These are phyloP conservation scores for Wallacemonas sp. DNA, from an alignment of 208 protist species.

Conservation along the genomic window DNA sequence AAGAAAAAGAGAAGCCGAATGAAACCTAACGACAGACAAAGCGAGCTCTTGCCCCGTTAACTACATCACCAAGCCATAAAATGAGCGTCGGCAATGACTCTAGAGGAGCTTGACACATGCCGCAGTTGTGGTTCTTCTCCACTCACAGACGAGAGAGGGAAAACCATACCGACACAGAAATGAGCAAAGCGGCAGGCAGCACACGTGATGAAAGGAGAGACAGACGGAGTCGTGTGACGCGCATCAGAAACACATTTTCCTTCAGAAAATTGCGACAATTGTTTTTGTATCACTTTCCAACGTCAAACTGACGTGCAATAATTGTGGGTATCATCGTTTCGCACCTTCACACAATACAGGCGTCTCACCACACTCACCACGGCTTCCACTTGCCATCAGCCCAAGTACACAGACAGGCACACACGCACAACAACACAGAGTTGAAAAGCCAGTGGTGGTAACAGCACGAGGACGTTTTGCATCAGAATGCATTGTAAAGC, in stretches of 20 bases:
- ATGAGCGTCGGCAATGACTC: slow-evolving; percentile 4
- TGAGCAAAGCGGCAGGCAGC: too few relatives aligned
- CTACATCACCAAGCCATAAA: slow-evolving; percentile 13
- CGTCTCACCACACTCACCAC: too few relatives aligned
- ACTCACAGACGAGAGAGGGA: too few relatives aligned
- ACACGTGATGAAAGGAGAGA: too few relatives aligned
- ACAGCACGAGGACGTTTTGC: background rate
- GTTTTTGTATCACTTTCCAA: slow-evolving; percentile 1
- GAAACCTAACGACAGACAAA: too few relatives aligned
- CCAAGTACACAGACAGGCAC: too few relatives aligned
- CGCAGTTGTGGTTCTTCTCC: too few relatives aligned
- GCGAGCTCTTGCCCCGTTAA: background rate
- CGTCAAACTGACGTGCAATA: slow-evolving; percentile 15
- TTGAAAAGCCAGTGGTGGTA: too few relatives aligned
- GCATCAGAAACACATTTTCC: slow-evolving; percentile 5
- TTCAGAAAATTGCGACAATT: slow-evolving; percentile 4
- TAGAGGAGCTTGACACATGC: slow-evolving; percentile 5
- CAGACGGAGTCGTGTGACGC: too few relatives aligned
- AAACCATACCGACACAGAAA: too few relatives aligned
- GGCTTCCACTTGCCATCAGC: too few relatives aligned
- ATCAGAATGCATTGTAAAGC: background rate
- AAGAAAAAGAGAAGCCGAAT: background rate
- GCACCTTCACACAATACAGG: background rate
- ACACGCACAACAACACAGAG: too few relatives aligned
- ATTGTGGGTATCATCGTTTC: slow-evolving; percentile 13